Percentiles rank a stretch among this genome's conserved stretches.
Conservation (phyloP, 2,329 filamentous ascomycete genomes). For the Verticillium nonalfalfae region DNA sequence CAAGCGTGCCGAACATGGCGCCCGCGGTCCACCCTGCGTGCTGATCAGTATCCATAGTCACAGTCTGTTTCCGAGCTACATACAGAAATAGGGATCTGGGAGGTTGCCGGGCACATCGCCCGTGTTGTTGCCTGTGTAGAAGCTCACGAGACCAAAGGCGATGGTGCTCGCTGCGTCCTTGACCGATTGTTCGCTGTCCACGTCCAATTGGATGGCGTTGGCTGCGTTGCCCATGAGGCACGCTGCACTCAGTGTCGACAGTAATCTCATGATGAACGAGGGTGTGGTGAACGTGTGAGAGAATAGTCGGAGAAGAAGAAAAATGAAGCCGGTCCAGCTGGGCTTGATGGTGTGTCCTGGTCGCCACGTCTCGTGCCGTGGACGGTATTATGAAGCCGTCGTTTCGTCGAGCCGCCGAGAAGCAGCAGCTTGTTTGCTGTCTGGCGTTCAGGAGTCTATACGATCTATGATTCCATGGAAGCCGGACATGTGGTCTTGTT, state of each 20-base stretch:
- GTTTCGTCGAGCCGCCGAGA: not conserved
- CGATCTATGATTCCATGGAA: not conserved
- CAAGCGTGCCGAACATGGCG: constrained; percentile 62
- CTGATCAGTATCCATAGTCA: constrained; percentile 23
- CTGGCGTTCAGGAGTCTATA: not conserved
- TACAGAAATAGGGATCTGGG: constrained; percentile 59
- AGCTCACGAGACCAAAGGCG: constrained; percentile 40
- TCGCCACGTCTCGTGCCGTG: not conserved
- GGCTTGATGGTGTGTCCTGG: not conserved
- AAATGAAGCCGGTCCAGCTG: not conserved
- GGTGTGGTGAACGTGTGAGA: not conserved
- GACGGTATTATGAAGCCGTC: not conserved
- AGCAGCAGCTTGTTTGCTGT: not conserved
- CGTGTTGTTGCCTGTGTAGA: constrained; percentile 51
- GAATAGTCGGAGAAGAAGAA: not conserved
- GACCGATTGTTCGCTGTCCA: constrained; percentile 41
- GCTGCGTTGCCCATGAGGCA: constrained; percentile 5
- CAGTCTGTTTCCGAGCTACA: constrained; percentile 14
- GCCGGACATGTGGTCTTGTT: not conserved
- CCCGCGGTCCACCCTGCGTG: constrained; percentile 66
- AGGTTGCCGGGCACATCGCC: constrained; percentile 53
- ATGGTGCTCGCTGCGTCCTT: constrained; percentile 40
- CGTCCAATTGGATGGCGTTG: constrained; percentile 5
- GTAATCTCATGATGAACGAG: not conserved
- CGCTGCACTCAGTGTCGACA: not conserved